Evolutionary conservation across 2,329 filamentous ascomycete species (phyloP).

Genomic region (Ophiostoma tasmaniense): DNA sequence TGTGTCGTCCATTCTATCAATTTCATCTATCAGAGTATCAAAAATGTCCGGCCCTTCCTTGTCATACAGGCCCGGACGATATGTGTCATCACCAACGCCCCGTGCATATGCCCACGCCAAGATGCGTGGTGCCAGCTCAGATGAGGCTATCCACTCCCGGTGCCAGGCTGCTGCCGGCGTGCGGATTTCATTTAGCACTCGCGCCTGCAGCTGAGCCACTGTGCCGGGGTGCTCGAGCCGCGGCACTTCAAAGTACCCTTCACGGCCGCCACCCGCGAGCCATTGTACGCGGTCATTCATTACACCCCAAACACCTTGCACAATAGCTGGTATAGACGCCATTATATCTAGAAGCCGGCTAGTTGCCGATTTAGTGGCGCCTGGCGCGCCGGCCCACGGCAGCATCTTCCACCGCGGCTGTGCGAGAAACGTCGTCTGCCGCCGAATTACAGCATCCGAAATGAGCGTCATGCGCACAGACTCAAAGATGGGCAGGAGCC

Average conservation of each 20-base stretch:
- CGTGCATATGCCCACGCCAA: slow-evolving; percentile 18
- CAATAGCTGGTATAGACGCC: slow-evolving; percentile 21
- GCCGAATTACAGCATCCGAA: slow-evolving; percentile 23
- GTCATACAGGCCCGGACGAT: slow-evolving; percentile 19
- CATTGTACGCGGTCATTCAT: slow-evolving; percentile 18
- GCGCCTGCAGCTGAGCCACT: slow-evolving; percentile 15
- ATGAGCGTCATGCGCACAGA: slow-evolving; percentile 24
- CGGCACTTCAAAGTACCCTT: not conserved
- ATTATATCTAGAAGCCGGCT: slow-evolving; percentile 23
- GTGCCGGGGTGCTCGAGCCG: slow-evolving; percentile 15
- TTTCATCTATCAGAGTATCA: not conserved
- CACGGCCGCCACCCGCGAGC: slow-evolving; percentile 7
- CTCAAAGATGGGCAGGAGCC: slow-evolving; percentile 23
- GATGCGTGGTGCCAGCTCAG: slow-evolving; percentile 13
- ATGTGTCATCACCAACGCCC: slow-evolving; percentile 16
- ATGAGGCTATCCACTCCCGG: slow-evolving; percentile 14
- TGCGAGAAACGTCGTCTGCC: slow-evolving; percentile 22
- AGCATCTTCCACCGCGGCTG: slow-evolving; percentile 22
- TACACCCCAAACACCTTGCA: slow-evolving; percentile 19
- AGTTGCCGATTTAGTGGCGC: slow-evolving; percentile 18
- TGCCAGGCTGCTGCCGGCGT: slow-evolving; percentile 16
- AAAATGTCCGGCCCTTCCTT: slow-evolving; percentile 20
- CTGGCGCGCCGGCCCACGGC: slow-evolving; percentile 19
- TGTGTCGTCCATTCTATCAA: not conserved
- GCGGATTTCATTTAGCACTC: slow-evolving; percentile 6